Conservation (phyloP, 1,139 yeast genomes). For the Suhomyces bribrorum region DNA sequence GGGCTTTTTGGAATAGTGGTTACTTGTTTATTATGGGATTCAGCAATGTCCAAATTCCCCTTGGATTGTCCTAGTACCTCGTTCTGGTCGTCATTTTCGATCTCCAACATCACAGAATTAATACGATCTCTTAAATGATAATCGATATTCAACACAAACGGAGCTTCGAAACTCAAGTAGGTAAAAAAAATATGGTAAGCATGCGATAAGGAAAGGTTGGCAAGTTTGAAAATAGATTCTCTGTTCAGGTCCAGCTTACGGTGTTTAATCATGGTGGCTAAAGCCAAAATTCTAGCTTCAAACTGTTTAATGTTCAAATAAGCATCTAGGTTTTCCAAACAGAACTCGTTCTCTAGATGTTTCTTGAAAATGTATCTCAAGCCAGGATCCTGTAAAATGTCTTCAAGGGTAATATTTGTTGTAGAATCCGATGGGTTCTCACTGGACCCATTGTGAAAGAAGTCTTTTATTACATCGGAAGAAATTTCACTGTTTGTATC, state of each 20-base stretch:
- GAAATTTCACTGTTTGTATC: neutral
- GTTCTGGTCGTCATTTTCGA: neutral
- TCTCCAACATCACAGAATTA: constrained; percentile 40
- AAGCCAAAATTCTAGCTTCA: constrained; percentile 21
- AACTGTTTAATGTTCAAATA: constrained; percentile 57
- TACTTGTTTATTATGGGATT: no score
- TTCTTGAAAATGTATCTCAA: constrained; percentile 64
- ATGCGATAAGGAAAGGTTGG: constrained; percentile 54
- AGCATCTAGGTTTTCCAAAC: constrained; percentile 77
- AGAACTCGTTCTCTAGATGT: constrained; percentile 63
- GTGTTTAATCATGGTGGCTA: constrained; percentile 22
- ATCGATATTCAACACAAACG: constrained; percentile 71
- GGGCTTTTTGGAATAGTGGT: no score
- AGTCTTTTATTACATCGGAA: neutral
- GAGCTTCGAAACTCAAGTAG: constrained; percentile 68
- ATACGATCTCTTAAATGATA: constrained; percentile 54
- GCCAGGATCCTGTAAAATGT: constrained; percentile 75
- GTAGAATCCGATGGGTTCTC: neutral
- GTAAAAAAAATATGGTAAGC: constrained; percentile 68
- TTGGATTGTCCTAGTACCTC: no score
- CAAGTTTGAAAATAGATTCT: constrained; percentile 34
- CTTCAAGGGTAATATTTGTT: constrained; percentile 28
- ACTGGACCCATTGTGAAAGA: neutral
- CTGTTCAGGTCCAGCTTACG: constrained; percentile 5
- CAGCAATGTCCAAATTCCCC: no score